Evolutionary conservation across 2,329 filamentous ascomycete genomes (phyloP).

Genomic region (Epichloe scottii): DNA sequence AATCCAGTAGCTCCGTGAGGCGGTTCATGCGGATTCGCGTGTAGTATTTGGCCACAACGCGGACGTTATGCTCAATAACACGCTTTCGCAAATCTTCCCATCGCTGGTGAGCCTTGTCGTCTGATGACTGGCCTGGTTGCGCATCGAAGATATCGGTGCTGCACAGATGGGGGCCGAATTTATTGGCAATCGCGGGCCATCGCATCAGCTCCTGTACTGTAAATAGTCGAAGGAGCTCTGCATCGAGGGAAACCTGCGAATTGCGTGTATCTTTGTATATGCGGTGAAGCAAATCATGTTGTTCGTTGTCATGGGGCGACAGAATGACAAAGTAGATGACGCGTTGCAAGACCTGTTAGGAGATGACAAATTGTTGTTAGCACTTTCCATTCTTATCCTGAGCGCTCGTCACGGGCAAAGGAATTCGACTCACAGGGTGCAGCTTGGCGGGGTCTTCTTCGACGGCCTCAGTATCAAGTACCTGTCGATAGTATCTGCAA

Average conservation of each 20-base stretch:
- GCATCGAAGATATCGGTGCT: conserved; percentile 81
- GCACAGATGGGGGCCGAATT: conserved; percentile 80
- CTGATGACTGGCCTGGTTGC: conserved; percentile 48
- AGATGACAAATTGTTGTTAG: not conserved
- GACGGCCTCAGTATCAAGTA: conserved; percentile 89
- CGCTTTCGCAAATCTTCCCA: conserved; percentile 96
- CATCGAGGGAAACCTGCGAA: conserved; percentile 63
- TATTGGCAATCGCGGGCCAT: conserved; percentile 85
- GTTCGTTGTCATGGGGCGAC: conserved; percentile 94
- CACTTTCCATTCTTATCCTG: no score
- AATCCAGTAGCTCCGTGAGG: conserved; percentile 78
- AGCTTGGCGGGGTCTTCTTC: conserved; percentile 81
- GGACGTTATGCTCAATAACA: conserved; percentile 97
- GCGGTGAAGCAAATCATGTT: conserved; percentile 91
- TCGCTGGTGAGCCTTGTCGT: conserved; percentile 70
- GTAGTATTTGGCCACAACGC: conserved; percentile 97
- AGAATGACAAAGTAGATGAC: conserved; percentile 98
- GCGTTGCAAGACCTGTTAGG: conserved; percentile 65
- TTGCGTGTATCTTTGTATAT: conserved; percentile 79
- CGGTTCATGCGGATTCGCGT: conserved; percentile 90
- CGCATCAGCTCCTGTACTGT: conserved; percentile 95
- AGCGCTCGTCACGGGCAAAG: not conserved
- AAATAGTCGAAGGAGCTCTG: conserved; percentile 83
- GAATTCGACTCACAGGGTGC: conserved; percentile 52
- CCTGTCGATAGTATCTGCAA: conserved; percentile 96